Percentiles rank a stretch among this genome's conserved stretches.
These are phyloP conservation scores for Aspergillus brasiliensis DNA, from an alignment of 2,329 filamentous ascomycete genomes.

Conservation along the genomic window DNA sequence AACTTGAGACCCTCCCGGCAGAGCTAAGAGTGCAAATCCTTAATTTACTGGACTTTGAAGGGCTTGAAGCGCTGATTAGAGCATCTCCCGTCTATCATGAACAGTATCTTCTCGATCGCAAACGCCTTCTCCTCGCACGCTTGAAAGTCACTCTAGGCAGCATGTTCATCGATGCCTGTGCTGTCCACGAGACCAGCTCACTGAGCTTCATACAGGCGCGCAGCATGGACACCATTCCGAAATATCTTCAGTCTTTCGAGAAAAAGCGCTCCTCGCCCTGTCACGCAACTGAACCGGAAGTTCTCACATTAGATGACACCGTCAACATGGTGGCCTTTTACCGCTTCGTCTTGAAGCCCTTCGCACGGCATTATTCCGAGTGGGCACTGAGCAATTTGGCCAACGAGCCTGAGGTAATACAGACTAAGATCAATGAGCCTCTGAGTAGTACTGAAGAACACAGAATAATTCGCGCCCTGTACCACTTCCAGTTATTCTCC, in stretches of 20 bases:
- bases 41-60: background rate
- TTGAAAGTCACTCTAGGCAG: background rate
- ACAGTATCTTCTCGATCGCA: background rate
- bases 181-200: constrained; percentile 5
- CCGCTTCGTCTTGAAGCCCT: constrained; percentile 17
- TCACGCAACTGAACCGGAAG: background rate
- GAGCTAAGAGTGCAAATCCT: background rate
- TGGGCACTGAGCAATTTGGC: constrained; percentile 16
- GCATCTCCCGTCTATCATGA: background rate
- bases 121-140: background rate
- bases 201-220: background rate
- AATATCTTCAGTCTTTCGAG: background rate
- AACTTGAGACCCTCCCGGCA: background rate
- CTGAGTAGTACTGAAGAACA: constrained; percentile 12
- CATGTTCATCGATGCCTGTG: constrained; percentile 11
- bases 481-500: constrained; percentile 16
- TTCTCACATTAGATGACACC: constrained; percentile 1
- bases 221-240: background rate
- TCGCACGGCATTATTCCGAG: constrained; percentile 7
- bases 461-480: constrained; percentile 14
- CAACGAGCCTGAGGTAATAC: background rate
- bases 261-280: background rate
- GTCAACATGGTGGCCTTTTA: constrained; percentile 12
- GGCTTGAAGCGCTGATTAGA: background rate
- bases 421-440: background rate